Percentiles rank a stretch among this genome's conserved stretches.
These are phyloP conservation scores for Cytospora chrysosperma DNA, from an alignment of 2,329 filamentous ascomycete genomes.

Conservation along the genomic window DNA sequence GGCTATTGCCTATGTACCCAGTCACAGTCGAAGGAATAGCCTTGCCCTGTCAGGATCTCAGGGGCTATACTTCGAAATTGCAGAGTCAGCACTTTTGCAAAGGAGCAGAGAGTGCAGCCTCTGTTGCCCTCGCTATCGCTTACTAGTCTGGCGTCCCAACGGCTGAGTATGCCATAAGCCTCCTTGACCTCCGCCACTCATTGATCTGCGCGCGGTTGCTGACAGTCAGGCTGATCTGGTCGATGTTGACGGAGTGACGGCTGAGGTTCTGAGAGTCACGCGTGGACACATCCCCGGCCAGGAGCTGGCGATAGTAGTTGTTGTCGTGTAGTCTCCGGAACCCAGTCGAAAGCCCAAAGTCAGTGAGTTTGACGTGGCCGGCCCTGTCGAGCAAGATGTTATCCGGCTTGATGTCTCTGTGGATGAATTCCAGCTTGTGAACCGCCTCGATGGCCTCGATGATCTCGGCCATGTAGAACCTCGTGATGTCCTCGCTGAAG, in stretches of 20 bases:
- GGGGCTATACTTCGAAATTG: constrained; percentile 62
- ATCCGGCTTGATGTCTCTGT: constrained; percentile 79
- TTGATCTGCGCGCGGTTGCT: constrained; percentile 78
- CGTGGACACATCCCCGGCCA: constrained; percentile 43
- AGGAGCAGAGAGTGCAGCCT: too few relatives aligned
- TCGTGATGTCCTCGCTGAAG: constrained; percentile 76
- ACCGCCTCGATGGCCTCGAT: constrained; percentile 79
- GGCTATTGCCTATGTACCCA: constrained; percentile 44
- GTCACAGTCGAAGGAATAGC: constrained; percentile 76
- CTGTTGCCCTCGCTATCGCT: too few relatives aligned
- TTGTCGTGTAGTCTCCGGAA: constrained; percentile 78
- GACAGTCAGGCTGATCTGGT: constrained; percentile 76
- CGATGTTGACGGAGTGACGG: constrained; percentile 72
- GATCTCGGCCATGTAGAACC: constrained; percentile 83
- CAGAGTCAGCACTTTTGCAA: too few relatives aligned
- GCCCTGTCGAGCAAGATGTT: constrained; percentile 76
- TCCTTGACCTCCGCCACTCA: constrained; percentile 76
- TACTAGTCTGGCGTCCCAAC: constrained; percentile 70
- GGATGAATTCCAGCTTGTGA: constrained; percentile 77
- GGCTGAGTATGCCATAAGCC: constrained; percentile 78
- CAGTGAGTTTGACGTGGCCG: constrained; percentile 77
- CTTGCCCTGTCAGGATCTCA: constrained; percentile 75
- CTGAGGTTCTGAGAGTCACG: constrained; percentile 48
- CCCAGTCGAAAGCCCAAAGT: constrained; percentile 78
- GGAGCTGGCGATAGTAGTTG: constrained; percentile 73